These are phyloP conservation scores for Penicillium parvum DNA, from an alignment of 495 filamentous ascomycete species.

Conservation along the genomic window DNA sequence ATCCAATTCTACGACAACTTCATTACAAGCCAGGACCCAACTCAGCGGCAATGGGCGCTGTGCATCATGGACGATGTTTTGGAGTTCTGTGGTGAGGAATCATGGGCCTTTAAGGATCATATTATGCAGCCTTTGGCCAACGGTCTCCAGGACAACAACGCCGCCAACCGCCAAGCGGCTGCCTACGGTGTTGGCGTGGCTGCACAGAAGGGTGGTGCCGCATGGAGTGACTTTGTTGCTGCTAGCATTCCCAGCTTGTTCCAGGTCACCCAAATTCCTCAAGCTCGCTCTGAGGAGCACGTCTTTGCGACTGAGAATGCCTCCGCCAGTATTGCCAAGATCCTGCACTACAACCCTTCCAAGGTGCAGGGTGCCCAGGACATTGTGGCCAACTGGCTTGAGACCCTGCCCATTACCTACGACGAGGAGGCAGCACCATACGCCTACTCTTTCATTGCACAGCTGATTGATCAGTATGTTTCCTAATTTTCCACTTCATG, in stretches of 20 bases:
- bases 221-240: conserved; percentile 79
- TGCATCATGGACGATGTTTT: conserved; percentile 99
- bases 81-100: conserved; percentile 87
- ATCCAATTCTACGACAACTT: conserved; percentile 80
- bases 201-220: conserved; percentile 81
- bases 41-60: conserved; percentile 95
- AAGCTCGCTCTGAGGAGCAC: conserved; percentile 85
- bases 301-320: conserved; percentile 98
- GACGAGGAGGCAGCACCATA: conserved; percentile 98
- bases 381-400: conserved; percentile 75
- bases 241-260: conserved; percentile 78
- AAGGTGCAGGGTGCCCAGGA: conserved; percentile 70
- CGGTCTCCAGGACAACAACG: conserved; percentile 75
- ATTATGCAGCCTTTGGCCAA: conserved; percentile 81
- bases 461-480: conserved; percentile 91
- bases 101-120: conserved; percentile 73
- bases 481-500: neutral
- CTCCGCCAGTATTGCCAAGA: conserved; percentile 93
- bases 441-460: conserved; percentile 85
- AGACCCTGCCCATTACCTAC: conserved; percentile 84
- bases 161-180: conserved; percentile 94
- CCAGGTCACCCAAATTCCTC: conserved; percentile 69
- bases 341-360: conserved; percentile 78
- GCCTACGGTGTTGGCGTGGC: conserved; percentile 95
- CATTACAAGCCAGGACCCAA: conserved; percentile 77